Percentiles rank a stretch among this genome's conserved stretches.
phyloP scores from a whole-genome alignment of 208 protist species.

The Crithidia thermophila region DNA sequence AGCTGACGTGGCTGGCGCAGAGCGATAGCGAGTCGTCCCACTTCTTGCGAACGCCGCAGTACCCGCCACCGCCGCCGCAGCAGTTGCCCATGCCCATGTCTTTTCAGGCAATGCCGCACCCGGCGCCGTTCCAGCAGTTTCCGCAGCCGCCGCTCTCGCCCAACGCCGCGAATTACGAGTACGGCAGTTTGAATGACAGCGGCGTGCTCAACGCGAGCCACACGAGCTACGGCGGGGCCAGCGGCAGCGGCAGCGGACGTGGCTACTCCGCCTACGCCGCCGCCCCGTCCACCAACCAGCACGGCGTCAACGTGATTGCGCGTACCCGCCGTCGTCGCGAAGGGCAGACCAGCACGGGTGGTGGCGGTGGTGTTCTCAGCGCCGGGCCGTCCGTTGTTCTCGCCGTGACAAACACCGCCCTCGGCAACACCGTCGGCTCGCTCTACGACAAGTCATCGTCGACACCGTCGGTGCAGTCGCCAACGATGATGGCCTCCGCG shows the following conservation, averaged over 20 bases:
- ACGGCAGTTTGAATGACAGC: conserved; percentile 1
- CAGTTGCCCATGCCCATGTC: no score
- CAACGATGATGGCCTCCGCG: neutral
- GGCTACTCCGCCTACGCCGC: neutral
- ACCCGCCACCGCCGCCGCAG: neutral
- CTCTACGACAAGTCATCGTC: conserved; percentile 5
- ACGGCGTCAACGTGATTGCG: conserved; percentile 6
- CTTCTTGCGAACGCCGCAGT: conserved; percentile 1
- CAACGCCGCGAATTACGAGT: neutral
- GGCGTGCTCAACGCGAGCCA: conserved; percentile 4
- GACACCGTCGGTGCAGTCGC: conserved; percentile 5
- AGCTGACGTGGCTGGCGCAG: neutral
- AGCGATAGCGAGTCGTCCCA: neutral
- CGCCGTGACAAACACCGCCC: no score
- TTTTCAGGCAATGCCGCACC: no score
- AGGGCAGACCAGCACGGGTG: no score
- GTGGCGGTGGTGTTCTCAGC: no score
- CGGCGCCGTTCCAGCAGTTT: no score
- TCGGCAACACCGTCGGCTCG: neutral
- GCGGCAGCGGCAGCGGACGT: neutral
- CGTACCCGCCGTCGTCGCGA: conserved; percentile 15
- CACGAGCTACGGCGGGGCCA: neutral
- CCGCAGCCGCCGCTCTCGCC: neutral
- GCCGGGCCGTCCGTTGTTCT: no score
- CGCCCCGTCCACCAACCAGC: neutral